Evolutionary conservation across 352 stramenopile species (phyloP).

Genomic region (Globisporangium irregulare): DNA sequence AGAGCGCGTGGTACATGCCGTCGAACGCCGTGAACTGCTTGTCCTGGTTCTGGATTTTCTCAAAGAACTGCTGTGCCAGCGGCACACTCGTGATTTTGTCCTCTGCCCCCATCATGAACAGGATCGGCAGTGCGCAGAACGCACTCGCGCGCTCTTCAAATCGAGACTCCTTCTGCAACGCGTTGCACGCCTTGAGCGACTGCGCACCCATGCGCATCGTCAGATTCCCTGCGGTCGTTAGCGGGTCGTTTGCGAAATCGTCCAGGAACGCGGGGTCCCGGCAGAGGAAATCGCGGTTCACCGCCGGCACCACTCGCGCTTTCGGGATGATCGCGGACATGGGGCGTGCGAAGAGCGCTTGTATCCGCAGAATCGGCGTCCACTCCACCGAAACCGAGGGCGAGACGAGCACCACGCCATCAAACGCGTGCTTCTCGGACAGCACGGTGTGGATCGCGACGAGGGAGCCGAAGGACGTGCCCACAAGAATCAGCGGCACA

Average conservation of each 20-base stretch:
- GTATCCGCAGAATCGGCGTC: constrained; percentile 4
- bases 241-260: constrained; percentile 13
- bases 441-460: constrained; percentile 12
- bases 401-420: neutral
- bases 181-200: constrained; percentile 29
- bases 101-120: constrained; percentile 39
- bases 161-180: constrained; percentile 23
- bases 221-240: constrained; percentile 24
- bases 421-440: constrained; percentile 6
- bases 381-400: constrained; percentile 8
- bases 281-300: constrained; percentile 24
- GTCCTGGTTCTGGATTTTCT: constrained; percentile 29
- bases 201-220: constrained; percentile 35
- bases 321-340: constrained; percentile 21
- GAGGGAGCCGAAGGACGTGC: neutral
- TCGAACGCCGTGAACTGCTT: constrained; percentile 58
- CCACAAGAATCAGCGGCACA: constrained; percentile 5
- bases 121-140: constrained; percentile 24
- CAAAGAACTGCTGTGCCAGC: constrained; percentile 38
- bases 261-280: constrained; percentile 26
- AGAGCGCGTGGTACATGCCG: constrained; percentile 51
- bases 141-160: constrained; percentile 24
- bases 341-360: constrained; percentile 10
- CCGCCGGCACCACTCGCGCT: constrained; percentile 23
- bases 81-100: constrained; percentile 46